A percentile compares a stretch with the other conserved stretches of the same genome.
Evolutionary conservation across 2,329 filamentous ascomycete genomes (phyloP).

Genomic region (Biscogniauxia sp.): DNA sequence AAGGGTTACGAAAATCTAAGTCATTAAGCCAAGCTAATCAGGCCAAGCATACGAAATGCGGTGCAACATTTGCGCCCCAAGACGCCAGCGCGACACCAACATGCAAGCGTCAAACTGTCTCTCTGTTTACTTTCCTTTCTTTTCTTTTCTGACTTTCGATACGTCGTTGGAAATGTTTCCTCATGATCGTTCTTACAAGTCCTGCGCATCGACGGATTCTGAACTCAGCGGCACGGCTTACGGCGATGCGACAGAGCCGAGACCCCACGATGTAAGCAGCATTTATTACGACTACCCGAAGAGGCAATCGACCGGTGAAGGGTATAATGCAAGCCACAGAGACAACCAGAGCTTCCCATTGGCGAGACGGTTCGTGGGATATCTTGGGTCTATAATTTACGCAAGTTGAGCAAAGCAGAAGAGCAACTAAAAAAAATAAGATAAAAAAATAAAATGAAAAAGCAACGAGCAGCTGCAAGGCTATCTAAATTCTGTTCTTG

Average conservation of each 20-base stretch:
- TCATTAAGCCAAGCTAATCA: neutral
- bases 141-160: conserved; percentile 14
- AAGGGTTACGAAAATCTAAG: neutral
- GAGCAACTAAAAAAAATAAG: too few species aligned
- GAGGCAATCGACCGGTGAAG: conserved; percentile 2
- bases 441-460: neutral
- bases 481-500: neutral
- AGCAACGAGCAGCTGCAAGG: conserved; percentile 1
- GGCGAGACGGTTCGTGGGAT: neutral
- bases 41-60: conserved; percentile 1
- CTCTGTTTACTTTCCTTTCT: conserved; percentile 9
- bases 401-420: neutral
- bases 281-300: neutral
- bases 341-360: neutral
- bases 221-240: neutral
- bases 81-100: conserved; percentile 10
- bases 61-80: conserved; percentile 5
- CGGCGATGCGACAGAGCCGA: neutral
- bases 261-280: conserved; percentile 1
- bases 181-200: conserved; percentile 16
- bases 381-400: neutral
- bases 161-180: conserved; percentile 11
- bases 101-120: conserved; percentile 17
- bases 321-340: neutral
- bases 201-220: conserved; percentile 17